Evolutionary conservation across 2,329 filamentous ascomycete species (phyloP), one percentile per base, ranked within the genome.

Genomic region (Amauroascus verrucosus): DNA sequence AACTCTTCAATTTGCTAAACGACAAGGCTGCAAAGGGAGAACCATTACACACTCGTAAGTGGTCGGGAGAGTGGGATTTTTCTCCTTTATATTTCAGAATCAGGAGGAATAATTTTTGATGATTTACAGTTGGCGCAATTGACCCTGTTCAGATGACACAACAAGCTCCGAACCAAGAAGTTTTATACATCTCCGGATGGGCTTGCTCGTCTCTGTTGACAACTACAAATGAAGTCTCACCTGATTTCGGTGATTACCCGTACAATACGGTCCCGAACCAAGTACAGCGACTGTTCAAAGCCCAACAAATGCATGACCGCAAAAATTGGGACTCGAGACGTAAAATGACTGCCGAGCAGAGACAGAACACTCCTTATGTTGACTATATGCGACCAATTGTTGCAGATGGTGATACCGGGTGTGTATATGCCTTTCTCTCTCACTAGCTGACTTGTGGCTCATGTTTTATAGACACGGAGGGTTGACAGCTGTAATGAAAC

Each of bases 71-170:
- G 6, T 6, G 30, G 30, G 6, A 6, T 6, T 32, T 32, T 6
- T 32, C 30, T 11, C 30, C 30, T 32, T 9, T 30, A n/a, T n/a
- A n/a, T 20, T 14, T 8, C 18, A 18, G 55, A 53, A 54, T 56
- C 55, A 37, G 26, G 24, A 43, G 26, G 37, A 45, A 18, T 46
- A 6, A n/a, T 28, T 32, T 6, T 16, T 54, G 26, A 40, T 32
- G 32, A 11, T 6, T 26, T 40, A n/a, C 50, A 91, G 87, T 98
- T 86, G 93, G 93, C 62, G 93, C 90, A 56, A 94, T 98, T 71
- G 93, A 98, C 66, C 93, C 93, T n/a, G 83, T 97, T 9, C 93
- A 98, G 73, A 97, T 98, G 93, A 95, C 93, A 47, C 93, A 98
- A 70, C 93, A 97, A 75, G 93, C 93, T 14, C 81, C 87, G 5